Base-by-base conservation (phyloP, 2,329 filamentous ascomycete genomes). In the Penicillium sp. region DNA sequence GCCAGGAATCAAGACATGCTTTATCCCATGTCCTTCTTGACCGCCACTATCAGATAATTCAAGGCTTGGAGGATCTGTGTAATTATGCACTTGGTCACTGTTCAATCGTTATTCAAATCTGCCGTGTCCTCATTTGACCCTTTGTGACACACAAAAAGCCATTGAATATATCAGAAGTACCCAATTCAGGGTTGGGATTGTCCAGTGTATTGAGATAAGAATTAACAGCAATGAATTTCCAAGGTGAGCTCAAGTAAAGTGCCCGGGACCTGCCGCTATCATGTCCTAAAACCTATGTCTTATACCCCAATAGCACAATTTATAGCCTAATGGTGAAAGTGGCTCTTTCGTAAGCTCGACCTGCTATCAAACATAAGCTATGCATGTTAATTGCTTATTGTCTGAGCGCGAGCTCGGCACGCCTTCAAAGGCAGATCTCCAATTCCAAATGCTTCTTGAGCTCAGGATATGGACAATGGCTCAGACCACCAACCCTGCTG, bases 121-220 rank as follows among this genome's bases (percentile, higher is more conserved):
- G 22, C 33, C 15, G 25, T 37, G 51, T 40, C 22, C 20, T n/a
- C 22, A 18, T 29, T 20, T 4, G 18, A 33, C 14, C 25, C 20
- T 37, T 49, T 49, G 62, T 64, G 52, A 41, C 29, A 64, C 62
- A 4, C 29, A 51, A 44, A 23, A 42, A 50, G 8, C 60, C 58
- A 64, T 29, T 60, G 18, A 56, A 59, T 55, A 46, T 29, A 26
- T 44, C 55, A 57, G 53, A 60, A 52, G 27, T 5, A 25, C 15
- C n/a, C 22, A 26, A 40, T 15, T 47, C 25, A 33, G 46, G 46
- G 11, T 27, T 20, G 2, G 9, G 9, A 9, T 22, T 23, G 20
- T 23, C 44, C 9, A 23, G 22, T 29, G 6, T 20, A 40, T 22
- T 3, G 6, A 40, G 4, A 22, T 40, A 22, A 12, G 22, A 0